Base-by-base conservation (phyloP, 2,329 filamentous ascomycete genomes). In the Bipolaris zeicola region DNA sequence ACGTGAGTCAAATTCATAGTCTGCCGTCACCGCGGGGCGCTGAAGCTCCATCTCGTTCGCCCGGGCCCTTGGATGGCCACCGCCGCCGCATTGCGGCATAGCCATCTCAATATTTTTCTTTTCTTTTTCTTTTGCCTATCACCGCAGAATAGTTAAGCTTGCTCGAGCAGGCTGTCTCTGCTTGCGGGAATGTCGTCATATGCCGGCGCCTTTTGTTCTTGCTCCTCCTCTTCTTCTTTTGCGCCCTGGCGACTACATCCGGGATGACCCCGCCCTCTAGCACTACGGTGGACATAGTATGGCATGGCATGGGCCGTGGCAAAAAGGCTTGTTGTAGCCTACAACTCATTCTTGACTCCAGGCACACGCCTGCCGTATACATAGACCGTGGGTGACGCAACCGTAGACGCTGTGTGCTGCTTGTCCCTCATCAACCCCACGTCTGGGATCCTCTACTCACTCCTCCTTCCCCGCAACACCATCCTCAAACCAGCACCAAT, bases 1-100 rank as follows among this genome's bases (percentile, higher is more conserved):
- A 67, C 66, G 64, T 71, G 72, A 73, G 66, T 71, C 69, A 72
- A 69, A 63, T 63, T 63, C 60, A 61, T 52, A 57, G 55, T 57
- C 55, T 64, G 63, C 65, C 57, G 63, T 68, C 62, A 65, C 50
- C 52, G 64, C 63, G 65, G 70, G 65, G 67, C 61, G 60, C 46
- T 33, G 45, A 26, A 52, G 56, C 56, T 49, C 37, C 52, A 26
- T 55, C 42, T 47, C 36, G 33, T 24, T 55, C 47, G 63, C 66
- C 66, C 65, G 62, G 61, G 62, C 66, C 66, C 64, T 16, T 31
- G 24, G 6, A 18, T n/a, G 11, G 22, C 39, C 39, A n/a, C 20
- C 22, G 16, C 37, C 14, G 38, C 16, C 38, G 18, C 38, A 31
- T 26, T 26, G 18, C n/a, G 26, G 3, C 42, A 31, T 11, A n/a